These are phyloP conservation scores for Syzygium jambos DNA, from an alignment of 345 rosid genomes.

Conservation along the genomic window DNA sequence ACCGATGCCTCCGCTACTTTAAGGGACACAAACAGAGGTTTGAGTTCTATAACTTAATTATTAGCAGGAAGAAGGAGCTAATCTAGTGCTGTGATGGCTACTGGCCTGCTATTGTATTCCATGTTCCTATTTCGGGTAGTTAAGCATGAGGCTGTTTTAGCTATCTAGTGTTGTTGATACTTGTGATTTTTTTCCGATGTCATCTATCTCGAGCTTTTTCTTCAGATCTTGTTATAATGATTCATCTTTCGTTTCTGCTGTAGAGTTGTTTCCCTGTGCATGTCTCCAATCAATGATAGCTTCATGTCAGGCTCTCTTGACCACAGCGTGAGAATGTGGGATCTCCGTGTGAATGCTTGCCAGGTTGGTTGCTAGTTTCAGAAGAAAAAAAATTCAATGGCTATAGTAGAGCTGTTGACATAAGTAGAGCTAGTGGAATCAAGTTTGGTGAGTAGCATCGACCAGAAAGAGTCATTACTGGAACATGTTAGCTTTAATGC, in stretches of 20 bases:
- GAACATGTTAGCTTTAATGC: background rate
- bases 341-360: constrained; percentile 98
- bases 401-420: background rate
- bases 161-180: background rate
- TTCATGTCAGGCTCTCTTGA: constrained; percentile 99
- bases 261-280: constrained; percentile 94
- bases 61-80: background rate
- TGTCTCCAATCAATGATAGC: constrained; percentile 96
- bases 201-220: background rate
- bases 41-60: background rate
- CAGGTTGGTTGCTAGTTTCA: constrained; percentile 54
- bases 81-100: background rate
- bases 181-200: background rate
- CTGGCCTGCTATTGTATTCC: background rate
- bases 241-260: background rate
- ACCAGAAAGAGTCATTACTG: background rate
- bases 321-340: constrained; percentile 92
- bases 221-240: background rate
- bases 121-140: background rate
- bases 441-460: background rate
- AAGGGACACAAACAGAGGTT: constrained; percentile 96
- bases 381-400: background rate
- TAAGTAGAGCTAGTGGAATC: background rate
- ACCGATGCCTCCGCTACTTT: constrained; percentile 92
- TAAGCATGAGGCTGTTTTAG: background rate